These are phyloP conservation scores for Nannizziopsis barbatae DNA, from an alignment of 2,329 filamentous ascomycete genomes.

Conservation along the genomic window DNA sequence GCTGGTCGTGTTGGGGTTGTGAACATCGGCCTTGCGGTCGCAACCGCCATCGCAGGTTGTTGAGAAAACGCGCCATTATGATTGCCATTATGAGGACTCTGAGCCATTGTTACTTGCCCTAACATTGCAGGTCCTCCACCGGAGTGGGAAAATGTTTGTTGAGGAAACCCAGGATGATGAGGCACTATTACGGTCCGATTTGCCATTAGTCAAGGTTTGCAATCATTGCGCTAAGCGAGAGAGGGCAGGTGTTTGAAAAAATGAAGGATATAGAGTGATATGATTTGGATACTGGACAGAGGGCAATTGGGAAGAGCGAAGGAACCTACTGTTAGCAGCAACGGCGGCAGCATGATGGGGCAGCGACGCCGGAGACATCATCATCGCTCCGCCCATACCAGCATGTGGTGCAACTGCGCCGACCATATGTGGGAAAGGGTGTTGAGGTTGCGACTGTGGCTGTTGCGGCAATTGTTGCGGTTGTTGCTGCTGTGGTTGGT, in stretches of 20 bases:
- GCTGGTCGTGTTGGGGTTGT: conserved; percentile 13
- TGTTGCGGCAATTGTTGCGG: conserved; percentile 11
- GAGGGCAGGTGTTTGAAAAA: background rate
- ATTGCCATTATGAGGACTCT: conserved; percentile 13
- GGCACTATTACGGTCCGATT: conserved; percentile 4
- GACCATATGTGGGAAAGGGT: conserved; percentile 13
- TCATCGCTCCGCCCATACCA: conserved; percentile 14
- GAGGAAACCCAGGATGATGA: conserved; percentile 9
- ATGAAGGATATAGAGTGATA: background rate
- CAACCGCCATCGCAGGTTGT: conserved; percentile 11
- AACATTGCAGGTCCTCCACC: conserved; percentile 4
- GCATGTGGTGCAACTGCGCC: conserved; percentile 14
- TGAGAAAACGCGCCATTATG: conserved; percentile 10
- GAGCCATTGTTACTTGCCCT: conserved; percentile 17
- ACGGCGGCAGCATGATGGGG: conserved; percentile 9
- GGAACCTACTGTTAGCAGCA: conserved; percentile 14
- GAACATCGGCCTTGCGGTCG: conserved; percentile 11
- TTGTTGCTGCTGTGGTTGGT: conserved; percentile 12
- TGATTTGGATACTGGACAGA: background rate
- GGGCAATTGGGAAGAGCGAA: background rate
- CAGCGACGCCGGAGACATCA: conserved; percentile 14
- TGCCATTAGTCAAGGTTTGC: background rate
- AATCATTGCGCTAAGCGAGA: background rate
- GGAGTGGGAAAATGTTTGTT: conserved; percentile 10
- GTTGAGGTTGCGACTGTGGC: conserved; percentile 11